Evolutionary conservation across 345 rosid species (phyloP), one percentile per base, ranked within the genome.

Genomic region (Rubroshorea leprosula): DNA sequence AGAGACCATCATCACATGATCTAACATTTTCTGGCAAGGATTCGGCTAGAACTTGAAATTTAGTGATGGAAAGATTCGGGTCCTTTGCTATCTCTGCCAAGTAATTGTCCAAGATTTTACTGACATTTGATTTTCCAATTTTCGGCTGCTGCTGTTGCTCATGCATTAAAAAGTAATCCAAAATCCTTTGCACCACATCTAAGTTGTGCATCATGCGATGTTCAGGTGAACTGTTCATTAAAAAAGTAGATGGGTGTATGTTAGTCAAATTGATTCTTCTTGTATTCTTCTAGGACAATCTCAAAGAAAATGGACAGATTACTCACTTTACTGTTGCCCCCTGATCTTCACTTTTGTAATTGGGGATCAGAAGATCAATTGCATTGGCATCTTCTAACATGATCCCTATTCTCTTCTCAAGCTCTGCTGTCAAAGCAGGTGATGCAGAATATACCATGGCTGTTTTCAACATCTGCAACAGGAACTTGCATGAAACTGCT

Each of bases 11-110:
- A 58, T 91, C 78, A 44, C 96, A 87, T 49, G 80, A 66, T 65
- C 96, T 72, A 52, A 87, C 68, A 55, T 72, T 71, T 58, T 70
- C 81, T 17, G 98, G 98, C 57, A 88, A 64, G 23, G 79, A 73
- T 72, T 87, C 96, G 24, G 85, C 88, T 68, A 88, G 73, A 60
- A 80, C 90, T 60, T 88, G 92, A 70, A 91, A 91, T 72, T 84
- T 85, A 64, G 85, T 80, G 68, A 82, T 60, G 51, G 84, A 69
- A 19, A 87, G 90, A 68, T 74, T 78, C 44, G 90, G 90, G 68
- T 91, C 96, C 68, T 73, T 82, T 16, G 96, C 89, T 53, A 87
- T 69, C 74, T 81, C 84, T 0, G 89, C 90, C 56, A 87, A 66
- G 72, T 91, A 87, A 60, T 62, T 84, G 70, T 88, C 96, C 64